These are phyloP conservation scores for Saccharomyces hybrid DNA, from an alignment of 1,139 yeast species.

Conservation along the genomic window DNA sequence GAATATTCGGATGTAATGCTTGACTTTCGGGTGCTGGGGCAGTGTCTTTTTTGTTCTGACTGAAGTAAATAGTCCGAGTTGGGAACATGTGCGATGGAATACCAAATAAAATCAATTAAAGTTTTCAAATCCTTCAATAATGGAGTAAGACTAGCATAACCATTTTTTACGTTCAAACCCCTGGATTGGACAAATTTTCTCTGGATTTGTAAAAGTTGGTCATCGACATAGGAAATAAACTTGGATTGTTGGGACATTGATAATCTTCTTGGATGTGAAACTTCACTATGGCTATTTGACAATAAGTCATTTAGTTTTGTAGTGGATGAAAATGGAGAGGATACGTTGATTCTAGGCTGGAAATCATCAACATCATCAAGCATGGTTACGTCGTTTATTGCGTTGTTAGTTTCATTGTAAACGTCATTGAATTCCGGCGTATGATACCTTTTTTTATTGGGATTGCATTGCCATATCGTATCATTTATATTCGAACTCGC, in stretches of 20 bases:
- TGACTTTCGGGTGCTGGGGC: conserved; percentile 9
- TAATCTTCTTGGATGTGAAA: conserved; percentile 18
- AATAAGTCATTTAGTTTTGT: conserved; percentile 7
- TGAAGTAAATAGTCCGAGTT: conserved; percentile 30
- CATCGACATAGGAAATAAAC: conserved; percentile 55
- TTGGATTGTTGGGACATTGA: conserved; percentile 50
- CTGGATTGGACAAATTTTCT: conserved; percentile 54
- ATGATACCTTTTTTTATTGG: conserved; percentile 7
- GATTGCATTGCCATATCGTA: conserved; percentile 15
- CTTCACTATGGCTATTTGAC: conserved; percentile 6
- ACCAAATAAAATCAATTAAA: conserved; percentile 51
- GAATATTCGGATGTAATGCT: conserved; percentile 9
- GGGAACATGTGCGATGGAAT: conserved; percentile 37
- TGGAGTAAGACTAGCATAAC: conserved; percentile 35
- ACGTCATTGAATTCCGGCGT: conserved; percentile 5
- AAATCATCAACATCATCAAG: conserved; percentile 28
- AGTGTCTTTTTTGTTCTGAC: conserved; percentile 11
- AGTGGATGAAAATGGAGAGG: conserved; percentile 27
- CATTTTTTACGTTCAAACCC: conserved; percentile 37
- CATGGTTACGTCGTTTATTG: conserved; percentile 6
- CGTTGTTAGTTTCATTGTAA: conserved; percentile 5
- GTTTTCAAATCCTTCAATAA: conserved; percentile 41
- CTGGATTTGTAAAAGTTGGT: conserved; percentile 48
- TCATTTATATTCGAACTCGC: conserved; percentile 12
- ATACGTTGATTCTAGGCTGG: conserved; percentile 25